phyloP scores from a whole-genome alignment of 805 yeast genomes.

The Zygoascus biomembranicola region DNA sequence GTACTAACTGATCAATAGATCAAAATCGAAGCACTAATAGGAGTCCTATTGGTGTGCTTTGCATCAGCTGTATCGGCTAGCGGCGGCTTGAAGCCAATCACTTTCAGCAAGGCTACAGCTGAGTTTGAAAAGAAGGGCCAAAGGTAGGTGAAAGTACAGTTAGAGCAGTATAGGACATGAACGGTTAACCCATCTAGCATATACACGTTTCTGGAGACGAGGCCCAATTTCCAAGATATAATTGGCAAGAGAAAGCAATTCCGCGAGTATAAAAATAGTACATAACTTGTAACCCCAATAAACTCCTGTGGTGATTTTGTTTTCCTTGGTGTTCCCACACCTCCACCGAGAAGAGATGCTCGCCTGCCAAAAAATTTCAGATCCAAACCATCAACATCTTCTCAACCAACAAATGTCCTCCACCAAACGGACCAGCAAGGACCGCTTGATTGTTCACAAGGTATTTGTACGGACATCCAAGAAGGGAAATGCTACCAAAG shows the following conservation, averaged over 20 bases:
- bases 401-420: conserved; percentile 1
- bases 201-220: conserved; percentile 40
- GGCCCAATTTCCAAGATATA: conserved; percentile 47
- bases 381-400: neutral
- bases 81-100: conserved; percentile 38
- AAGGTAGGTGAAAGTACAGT: conserved; percentile 14
- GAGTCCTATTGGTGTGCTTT: conserved; percentile 36
- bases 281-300: neutral
- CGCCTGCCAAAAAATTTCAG: neutral
- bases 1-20: conserved; percentile 26
- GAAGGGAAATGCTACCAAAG: conserved; percentile 81
- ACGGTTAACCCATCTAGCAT: conserved; percentile 21
- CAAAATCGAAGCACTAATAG: conserved; percentile 41
- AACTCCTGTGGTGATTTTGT: too few species aligned
- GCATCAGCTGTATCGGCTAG: conserved; percentile 28
- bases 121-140: conserved; percentile 42
- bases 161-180: neutral
- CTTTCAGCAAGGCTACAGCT: conserved; percentile 40
- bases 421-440: conserved; percentile 6
- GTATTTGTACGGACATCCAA: conserved; percentile 81
- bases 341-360: neutral
- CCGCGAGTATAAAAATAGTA: conserved; percentile 20
- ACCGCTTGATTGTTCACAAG: conserved; percentile 35
- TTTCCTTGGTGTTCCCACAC: too few species aligned
- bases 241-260: conserved; percentile 38